Percentiles rank a stretch among this genome's conserved stretches.
These are phyloP conservation scores for Aspergillus uvarum DNA, from an alignment of 2,329 filamentous ascomycete species.

Conservation along the genomic window DNA sequence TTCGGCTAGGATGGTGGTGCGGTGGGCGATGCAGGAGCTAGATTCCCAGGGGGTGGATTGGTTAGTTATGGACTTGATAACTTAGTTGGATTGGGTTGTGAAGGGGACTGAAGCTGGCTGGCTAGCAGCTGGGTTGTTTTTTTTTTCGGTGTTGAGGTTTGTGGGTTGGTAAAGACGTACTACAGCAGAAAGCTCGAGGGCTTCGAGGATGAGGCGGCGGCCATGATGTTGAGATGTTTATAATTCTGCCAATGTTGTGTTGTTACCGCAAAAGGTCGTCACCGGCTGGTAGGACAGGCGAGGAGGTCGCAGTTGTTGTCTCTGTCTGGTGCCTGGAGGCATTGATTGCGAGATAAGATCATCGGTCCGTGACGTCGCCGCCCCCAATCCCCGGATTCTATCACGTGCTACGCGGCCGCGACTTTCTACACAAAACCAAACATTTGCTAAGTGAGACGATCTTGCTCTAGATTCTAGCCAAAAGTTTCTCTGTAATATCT, in stretches of 20 bases:
- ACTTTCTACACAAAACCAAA: too few relatives aligned
- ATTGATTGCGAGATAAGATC: constrained; percentile 6
- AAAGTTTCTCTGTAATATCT: too few relatives aligned
- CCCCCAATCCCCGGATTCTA: constrained; percentile 16
- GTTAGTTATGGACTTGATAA: background rate
- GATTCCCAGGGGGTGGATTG: background rate
- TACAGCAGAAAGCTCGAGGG: constrained; percentile 69
- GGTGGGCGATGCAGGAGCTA: constrained; percentile 91
- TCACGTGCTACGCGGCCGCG: constrained; percentile 15
- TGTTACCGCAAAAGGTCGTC: background rate
- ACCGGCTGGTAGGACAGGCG: background rate
- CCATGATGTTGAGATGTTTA: constrained; percentile 51
- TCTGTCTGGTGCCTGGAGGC: background rate
- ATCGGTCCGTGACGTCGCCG: constrained; percentile 24
- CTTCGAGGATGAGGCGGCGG: constrained; percentile 62
- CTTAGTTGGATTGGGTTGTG: constrained; percentile 10
- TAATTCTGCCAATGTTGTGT: background rate
- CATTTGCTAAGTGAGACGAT: too few relatives aligned
- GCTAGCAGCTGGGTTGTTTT: background rate
- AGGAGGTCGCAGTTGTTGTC: background rate
- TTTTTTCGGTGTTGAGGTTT: constrained; percentile 4
- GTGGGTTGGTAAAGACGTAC: constrained; percentile 49
- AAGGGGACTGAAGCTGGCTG: background rate
- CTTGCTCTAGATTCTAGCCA: too few relatives aligned
- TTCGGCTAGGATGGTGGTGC: constrained; percentile 88